Conservation (phyloP, 2,329 filamentous ascomycete species). For the Neofusicoccum umdonicola region DNA sequence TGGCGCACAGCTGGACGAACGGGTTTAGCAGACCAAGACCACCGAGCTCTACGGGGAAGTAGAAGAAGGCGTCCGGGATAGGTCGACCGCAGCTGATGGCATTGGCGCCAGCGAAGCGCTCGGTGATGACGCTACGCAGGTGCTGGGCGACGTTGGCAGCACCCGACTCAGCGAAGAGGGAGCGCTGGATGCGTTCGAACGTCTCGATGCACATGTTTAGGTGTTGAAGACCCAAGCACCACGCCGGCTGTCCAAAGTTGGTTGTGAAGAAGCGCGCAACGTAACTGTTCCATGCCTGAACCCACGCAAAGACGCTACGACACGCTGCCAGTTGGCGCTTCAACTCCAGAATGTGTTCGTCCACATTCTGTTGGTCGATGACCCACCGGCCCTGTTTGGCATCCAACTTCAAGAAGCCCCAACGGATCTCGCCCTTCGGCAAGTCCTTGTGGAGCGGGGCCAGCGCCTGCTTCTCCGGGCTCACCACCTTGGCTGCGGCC, state of each 20-base stretch:
- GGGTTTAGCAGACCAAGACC: constrained; percentile 50
- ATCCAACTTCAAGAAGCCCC: constrained; percentile 60
- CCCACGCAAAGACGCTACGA: constrained; percentile 57
- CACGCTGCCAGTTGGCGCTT: constrained; percentile 56
- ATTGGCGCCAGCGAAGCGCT: constrained; percentile 34
- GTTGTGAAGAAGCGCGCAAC: constrained; percentile 56
- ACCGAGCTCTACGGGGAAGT: constrained; percentile 46
- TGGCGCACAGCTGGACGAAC: constrained; percentile 43
- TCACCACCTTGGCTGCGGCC: constrained; percentile 47
- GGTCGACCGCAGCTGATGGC: constrained; percentile 21
- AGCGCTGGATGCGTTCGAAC: constrained; percentile 52
- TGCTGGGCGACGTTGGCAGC: constrained; percentile 52
- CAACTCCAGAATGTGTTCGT: constrained; percentile 60
- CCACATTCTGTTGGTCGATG: constrained; percentile 59
- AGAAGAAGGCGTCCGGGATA: constrained; percentile 49
- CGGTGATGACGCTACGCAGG: constrained; percentile 42
- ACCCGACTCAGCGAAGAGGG: constrained; percentile 44
- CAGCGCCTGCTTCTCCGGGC: constrained; percentile 23
- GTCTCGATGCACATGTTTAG: constrained; percentile 56
- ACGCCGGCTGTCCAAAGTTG: constrained; percentile 57
- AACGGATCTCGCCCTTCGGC: constrained; percentile 55
- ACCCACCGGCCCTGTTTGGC: constrained; percentile 53
- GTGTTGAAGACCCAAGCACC: constrained; percentile 55
- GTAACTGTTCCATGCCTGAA: constrained; percentile 61
- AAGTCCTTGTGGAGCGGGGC: constrained; percentile 34